Evolutionary conservation across 768 basidiomycete species (phyloP), one percentile per base, ranked within the genome.

Genomic region (Suillus variegatus): DNA sequence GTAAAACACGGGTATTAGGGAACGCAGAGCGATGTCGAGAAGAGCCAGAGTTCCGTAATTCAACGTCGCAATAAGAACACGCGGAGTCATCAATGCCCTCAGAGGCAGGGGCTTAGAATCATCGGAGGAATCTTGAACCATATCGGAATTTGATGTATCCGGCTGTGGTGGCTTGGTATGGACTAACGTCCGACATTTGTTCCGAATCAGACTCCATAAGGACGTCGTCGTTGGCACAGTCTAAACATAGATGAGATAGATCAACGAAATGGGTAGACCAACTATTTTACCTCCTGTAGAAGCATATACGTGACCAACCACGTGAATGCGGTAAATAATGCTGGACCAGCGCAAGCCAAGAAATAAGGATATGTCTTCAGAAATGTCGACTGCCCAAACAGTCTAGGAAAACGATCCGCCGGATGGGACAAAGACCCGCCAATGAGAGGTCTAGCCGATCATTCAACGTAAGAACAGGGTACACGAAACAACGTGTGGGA

Each of bases 311-410:
- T 80, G 14, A 86, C 72, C 13, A 83, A 51, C 80, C 82, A 85
- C 6, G 82, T 82, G 18, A 86, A 12, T 13, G 75, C 71, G 1
- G 86, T 77, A 68, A 86, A 86, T 0, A 85, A 82, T 2, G 85
- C 87, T 4, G 86, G 80, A 16, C 87, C 82, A 20, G 86, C 81
- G 67, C 88, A 89, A 6, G 88, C 84, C 43, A 90, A 79, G 73
- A 89, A 88, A 75, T 92, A 91, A 1, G 90, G 89, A 72, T 87
- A 87, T 35, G 81, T 74, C 68, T 79, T 80, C 82, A 88, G 83
- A 71, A 92, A 89, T 20, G 68, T 68, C 9, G 77, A 78, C 22
- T 77, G 68, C 63, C 87, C 87, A 62, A 92, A 91, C 4, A 81
- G 63, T n/a, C 70, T 68, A 3, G 88, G 88, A 71, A 88, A 89